A percentile compares a stretch with the other conserved stretches of the same genome.
Evolutionary conservation across 257 asterid species (phyloP).

Genomic region (Lantana camara): DNA sequence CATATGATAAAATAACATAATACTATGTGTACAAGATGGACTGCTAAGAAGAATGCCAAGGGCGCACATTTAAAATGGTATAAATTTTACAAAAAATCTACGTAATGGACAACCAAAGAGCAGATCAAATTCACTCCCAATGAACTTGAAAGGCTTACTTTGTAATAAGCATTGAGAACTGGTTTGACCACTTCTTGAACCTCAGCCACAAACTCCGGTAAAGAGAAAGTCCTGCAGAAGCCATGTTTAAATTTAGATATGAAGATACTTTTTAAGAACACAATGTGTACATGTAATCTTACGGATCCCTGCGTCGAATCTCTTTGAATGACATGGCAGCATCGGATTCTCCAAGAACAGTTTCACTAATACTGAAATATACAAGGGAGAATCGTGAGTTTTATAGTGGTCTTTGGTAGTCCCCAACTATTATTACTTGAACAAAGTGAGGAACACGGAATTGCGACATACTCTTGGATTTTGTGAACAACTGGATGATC

Average conservation of each 20-base stretch:
- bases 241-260: conserved; percentile 20
- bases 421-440: background rate
- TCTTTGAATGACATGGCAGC: conserved; percentile 94
- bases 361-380: conserved; percentile 74
- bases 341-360: conserved; percentile 94
- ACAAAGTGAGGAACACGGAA: conserved; percentile 11
- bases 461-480: conserved; percentile 76
- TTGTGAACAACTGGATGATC: conserved; percentile 95
- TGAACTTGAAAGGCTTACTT: conserved; percentile 52
- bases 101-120: conserved; percentile 4
- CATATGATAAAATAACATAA: background rate
- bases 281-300: conserved; percentile 36
- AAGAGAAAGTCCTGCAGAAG: conserved; percentile 68
- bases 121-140: background rate
- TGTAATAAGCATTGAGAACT: conserved; percentile 82
- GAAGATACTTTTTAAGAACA: background rate
- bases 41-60: background rate
- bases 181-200: conserved; percentile 93
- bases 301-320: conserved; percentile 95
- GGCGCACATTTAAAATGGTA: background rate
- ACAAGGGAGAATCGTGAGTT: conserved; percentile 27
- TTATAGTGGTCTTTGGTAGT: conserved; percentile 12
- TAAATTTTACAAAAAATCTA: background rate
- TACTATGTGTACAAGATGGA: background rate
- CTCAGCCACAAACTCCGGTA: conserved; percentile 95